Percentiles rank a stretch among this genome's conserved stretches.
phyloP scores from a whole-genome alignment of 345 rosid genomes.

The Camelina neglecta region DNA sequence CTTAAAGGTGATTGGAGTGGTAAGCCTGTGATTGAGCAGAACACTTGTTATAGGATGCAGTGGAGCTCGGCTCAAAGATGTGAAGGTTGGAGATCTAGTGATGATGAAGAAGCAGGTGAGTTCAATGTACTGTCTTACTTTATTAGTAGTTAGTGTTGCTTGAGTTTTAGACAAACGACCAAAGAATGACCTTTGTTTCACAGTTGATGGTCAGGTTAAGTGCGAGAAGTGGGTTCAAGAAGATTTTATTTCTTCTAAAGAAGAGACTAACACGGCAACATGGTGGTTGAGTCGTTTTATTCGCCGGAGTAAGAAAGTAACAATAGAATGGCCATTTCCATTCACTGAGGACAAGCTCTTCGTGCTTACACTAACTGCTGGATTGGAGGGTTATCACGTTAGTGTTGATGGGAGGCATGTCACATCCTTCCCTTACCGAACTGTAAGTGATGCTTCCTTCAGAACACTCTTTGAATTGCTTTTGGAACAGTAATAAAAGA shows the following conservation, averaged over 20 bases:
- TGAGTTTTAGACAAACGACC: neutral
- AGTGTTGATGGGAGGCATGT: slow-evolving; percentile 78
- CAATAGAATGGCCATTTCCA: slow-evolving; percentile 77
- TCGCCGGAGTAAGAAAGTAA: slow-evolving; percentile 59
- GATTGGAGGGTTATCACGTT: slow-evolving; percentile 80
- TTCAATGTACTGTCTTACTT: neutral
- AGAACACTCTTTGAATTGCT: neutral
- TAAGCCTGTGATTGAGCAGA: slow-evolving; percentile 78
- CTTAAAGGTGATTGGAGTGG: slow-evolving; percentile 82
- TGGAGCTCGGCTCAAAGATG: slow-evolving; percentile 72
- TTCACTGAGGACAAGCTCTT: slow-evolving; percentile 66
- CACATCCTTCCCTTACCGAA: slow-evolving; percentile 73
- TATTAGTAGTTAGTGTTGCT: neutral
- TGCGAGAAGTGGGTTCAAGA: slow-evolving; percentile 75
- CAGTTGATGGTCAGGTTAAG: slow-evolving; percentile 75
- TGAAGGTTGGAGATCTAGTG: slow-evolving; percentile 71
- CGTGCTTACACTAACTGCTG: slow-evolving; percentile 73
- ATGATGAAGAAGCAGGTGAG: slow-evolving; percentile 76
- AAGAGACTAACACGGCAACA: slow-evolving; percentile 58
- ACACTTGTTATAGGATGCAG: slow-evolving; percentile 82
- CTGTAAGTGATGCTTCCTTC: slow-evolving; percentile 54
- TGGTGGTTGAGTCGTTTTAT: slow-evolving; percentile 74
- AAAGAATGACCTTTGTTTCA: slow-evolving; percentile 29
- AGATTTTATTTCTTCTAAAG: slow-evolving; percentile 49
- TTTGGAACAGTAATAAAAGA: neutral